Conservation (phyloP, 2,329 filamentous ascomycete genomes). For the Botryotinia narcissicola region DNA sequence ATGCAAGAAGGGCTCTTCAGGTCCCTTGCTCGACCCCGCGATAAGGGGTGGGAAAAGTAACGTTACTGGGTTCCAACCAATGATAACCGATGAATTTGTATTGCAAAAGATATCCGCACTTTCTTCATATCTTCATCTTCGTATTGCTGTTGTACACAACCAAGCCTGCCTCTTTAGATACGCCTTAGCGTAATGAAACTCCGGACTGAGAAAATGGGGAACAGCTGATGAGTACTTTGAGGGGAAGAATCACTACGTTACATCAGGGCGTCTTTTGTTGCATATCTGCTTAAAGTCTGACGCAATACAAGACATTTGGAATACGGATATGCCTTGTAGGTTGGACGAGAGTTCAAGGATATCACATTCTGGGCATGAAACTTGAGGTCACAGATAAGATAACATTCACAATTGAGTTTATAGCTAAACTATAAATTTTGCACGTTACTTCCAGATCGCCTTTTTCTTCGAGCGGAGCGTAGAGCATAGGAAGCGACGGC, state of each 20-base stretch:
- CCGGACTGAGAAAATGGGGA: not conserved
- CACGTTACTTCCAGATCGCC: not conserved
- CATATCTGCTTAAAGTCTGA: not conserved
- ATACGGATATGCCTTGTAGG: not conserved
- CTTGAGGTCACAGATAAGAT: not conserved
- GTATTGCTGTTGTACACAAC: not conserved
- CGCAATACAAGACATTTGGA: not conserved
- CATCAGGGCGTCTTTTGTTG: not conserved
- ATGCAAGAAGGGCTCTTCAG: not conserved
- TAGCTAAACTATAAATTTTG: not conserved
- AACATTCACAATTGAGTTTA: not conserved
- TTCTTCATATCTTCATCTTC: not conserved
- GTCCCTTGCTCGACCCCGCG: constrained; percentile 2
- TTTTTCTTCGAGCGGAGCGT: not conserved
- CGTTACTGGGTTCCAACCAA: constrained; percentile 4
- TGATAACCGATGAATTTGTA: not conserved
- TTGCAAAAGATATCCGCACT: not conserved
- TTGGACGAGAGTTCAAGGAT: not conserved
- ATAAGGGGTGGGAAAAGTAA: constrained; percentile 9
- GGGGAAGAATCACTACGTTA: not conserved
- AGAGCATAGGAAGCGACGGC: not conserved
- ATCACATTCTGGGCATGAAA: not conserved
- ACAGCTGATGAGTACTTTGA: not conserved
- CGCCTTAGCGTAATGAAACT: not conserved
- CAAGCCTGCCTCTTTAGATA: too few relatives aligned